Base-by-base conservation (phyloP, 1,284 basidiomycete genomes). In the Trichosporon faecale region DNA sequence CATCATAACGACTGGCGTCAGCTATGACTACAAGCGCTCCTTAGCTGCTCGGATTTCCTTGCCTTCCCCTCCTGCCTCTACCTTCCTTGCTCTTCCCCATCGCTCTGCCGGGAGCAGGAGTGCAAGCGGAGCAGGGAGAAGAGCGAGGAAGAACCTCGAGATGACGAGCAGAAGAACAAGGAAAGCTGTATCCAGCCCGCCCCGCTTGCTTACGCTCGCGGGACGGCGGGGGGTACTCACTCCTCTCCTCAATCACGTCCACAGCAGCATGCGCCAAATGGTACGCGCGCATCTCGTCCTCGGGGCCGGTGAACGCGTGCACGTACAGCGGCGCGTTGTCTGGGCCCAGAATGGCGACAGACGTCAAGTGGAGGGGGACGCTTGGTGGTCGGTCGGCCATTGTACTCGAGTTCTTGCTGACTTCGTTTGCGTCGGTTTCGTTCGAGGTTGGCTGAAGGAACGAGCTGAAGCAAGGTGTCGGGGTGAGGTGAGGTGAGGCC, bases 221-320 rank as follows among this genome's bases (percentile, higher is more conserved):
- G 6, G 40, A 16, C 12, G 3, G 40, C 40, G 9, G 18, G 16
- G 6, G 2, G 16, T 18, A 78, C 83, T 73, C 73, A 84, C 83
- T 82, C 68, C 81, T 68, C 70, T 84, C 83, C 72, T 84, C 83
- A 27, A 84, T 78, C 12, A 83, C 80, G 70, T 84, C 83, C 25
- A 84, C 75, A 16, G 82, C 80, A 14, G 81, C 80, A 72, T 83
- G 81, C 23, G 80, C 77, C n/a, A 83, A 72, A 64, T 84, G 83
- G 71, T 81, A 79, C 68, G 83, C 81, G 73, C 82, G 68, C 72
- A 83, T 68, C 69, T 80, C 77, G 73, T 84, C 83, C 27, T 76
- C 69, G 46, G 70, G 52, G 8, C 80, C 79, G 0, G 82, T 83
- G 69, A 82, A 84, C 4, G 79, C 79, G 65, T 80, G 83, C 11